A percentile compares a stretch with the other conserved stretches of the same genome.
Conservation (phyloP, 2,329 filamentous ascomycete species). For the Xylariaceae sp. region DNA sequence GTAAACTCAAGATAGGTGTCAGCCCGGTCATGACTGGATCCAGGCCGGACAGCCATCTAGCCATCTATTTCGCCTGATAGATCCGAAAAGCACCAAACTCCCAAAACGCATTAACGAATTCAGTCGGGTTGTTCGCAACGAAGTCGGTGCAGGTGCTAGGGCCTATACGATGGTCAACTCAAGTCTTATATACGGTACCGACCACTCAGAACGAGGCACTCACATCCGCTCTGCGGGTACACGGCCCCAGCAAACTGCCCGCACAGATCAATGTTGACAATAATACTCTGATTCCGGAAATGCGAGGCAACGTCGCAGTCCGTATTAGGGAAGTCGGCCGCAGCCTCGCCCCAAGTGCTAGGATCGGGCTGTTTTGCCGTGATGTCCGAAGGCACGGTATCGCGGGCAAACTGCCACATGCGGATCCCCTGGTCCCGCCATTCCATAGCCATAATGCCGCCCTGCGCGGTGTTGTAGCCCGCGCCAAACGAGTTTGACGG, state of each 20-base stretch:
- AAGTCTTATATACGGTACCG: no score
- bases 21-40: no score
- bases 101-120: constrained; percentile 60
- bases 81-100: constrained; percentile 59
- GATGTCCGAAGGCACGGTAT: constrained; percentile 50
- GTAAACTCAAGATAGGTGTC: no score
- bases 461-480: constrained; percentile 49
- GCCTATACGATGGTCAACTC: constrained; percentile 37
- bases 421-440: constrained; percentile 58
- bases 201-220: no score
- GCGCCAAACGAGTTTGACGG: constrained; percentile 44
- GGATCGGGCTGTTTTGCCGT: constrained; percentile 52
- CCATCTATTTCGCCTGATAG: constrained; percentile 40
- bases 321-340: constrained; percentile 63
- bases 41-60: no score
- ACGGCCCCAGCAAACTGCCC: constrained; percentile 50
- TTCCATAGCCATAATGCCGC: constrained; percentile 59
- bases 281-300: constrained; percentile 62
- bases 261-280: constrained; percentile 63
- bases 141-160: constrained; percentile 54
- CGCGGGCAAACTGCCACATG: constrained; percentile 56
- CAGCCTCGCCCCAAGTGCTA: constrained; percentile 56
- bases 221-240: constrained; percentile 45
- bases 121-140: constrained; percentile 53
- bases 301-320: constrained; percentile 55